phyloP scores from a whole-genome alignment of 306 rosid genomes.

The Cicer yamashitae region DNA sequence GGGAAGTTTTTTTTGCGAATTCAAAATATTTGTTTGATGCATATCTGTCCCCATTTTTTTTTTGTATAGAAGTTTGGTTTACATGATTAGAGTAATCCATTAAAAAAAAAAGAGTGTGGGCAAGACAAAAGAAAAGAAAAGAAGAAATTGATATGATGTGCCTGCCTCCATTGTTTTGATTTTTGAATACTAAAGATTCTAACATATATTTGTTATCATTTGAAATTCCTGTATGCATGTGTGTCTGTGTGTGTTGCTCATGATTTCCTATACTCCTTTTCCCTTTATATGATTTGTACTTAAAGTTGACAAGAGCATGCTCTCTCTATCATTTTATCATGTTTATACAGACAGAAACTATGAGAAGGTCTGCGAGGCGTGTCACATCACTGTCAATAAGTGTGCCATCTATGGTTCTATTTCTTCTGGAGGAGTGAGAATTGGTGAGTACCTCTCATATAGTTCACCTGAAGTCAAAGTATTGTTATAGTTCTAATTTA shows the following conservation, averaged over 20 bases:
- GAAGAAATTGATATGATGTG: slow-evolving; percentile 9
- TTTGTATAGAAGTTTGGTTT: slow-evolving; percentile 15
- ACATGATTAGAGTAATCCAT: not conserved
- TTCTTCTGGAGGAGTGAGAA: slow-evolving; percentile 80
- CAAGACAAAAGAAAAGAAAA: not conserved
- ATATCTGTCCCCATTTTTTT: slow-evolving; percentile 3
- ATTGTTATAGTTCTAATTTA: slow-evolving; percentile 7
- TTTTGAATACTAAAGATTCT: slow-evolving; percentile 24
- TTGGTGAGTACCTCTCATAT: slow-evolving; percentile 61
- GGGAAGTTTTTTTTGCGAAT: slow-evolving; percentile 21
- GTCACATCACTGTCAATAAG: slow-evolving; percentile 78
- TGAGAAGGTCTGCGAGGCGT: slow-evolving; percentile 83
- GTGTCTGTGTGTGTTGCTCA: slow-evolving; percentile 4
- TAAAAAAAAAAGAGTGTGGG: not conserved
- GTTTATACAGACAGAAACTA: slow-evolving; percentile 68
- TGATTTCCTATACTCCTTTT: slow-evolving; percentile 22
- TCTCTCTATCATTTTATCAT: slow-evolving; percentile 37
- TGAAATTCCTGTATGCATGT: not conserved
- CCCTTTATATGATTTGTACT: slow-evolving; percentile 15
- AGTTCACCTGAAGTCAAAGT: not conserved
- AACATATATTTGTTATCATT: slow-evolving; percentile 2
- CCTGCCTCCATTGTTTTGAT: not conserved
- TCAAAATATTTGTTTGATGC: not conserved
- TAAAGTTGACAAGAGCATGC: slow-evolving; percentile 41
- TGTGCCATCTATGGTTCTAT: slow-evolving; percentile 77